Base-by-base conservation (phyloP, 306 rosid species). In the Gynostemma pentaphyllum region DNA sequence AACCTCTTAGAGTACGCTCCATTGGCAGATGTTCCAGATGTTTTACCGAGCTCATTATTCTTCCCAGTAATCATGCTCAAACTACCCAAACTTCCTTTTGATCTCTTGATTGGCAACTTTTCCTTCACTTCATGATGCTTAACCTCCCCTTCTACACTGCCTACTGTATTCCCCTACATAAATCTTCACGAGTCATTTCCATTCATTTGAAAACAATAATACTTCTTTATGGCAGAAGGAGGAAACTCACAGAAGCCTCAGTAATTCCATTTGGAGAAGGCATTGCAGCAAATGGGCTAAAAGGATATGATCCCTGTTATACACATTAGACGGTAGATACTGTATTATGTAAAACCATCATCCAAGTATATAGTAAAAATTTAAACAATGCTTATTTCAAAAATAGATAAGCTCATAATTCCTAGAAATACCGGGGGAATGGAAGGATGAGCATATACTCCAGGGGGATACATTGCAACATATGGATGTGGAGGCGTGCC, bases 401-500 rank as follows among this genome's bases (percentile, higher is more conserved):
- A 36, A 59, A 5, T 4, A 22, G 0, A 18, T 5, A 21, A 60
- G 4, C 21, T 23, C 13, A 21, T 28, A 39, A 49, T 76, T 67
- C 30, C 61, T 42, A 76, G 50, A 53, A 73, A 56, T 82, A 92
- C 99, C 83, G 90, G 95, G 74, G 98, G 96, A 67, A 92, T 84
- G 75, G 99, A 88, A 64, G 99, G 99, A 74, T 88, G 99, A 47
- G 99, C 96, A 78, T 92, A 92, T 81, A 92, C 96, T 56, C 99
- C 89, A 74, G 82, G 99, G 72, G 96, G 99, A 84, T 88, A 92
- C 99, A 92, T 92, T 54, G 98, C 95, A 79, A 92, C 96, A 68
- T 92, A 92, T 11, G 99, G 66, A 40, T 61, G 66, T 61, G 66
- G 95, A 61, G 96, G 87, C 68, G 99, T 92, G 53, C 99, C 99